Evolutionary conservation across 2,329 filamentous ascomycete genomes (phyloP), one percentile per base, ranked within the genome.

Genomic region (Monosporascus sp.): DNA sequence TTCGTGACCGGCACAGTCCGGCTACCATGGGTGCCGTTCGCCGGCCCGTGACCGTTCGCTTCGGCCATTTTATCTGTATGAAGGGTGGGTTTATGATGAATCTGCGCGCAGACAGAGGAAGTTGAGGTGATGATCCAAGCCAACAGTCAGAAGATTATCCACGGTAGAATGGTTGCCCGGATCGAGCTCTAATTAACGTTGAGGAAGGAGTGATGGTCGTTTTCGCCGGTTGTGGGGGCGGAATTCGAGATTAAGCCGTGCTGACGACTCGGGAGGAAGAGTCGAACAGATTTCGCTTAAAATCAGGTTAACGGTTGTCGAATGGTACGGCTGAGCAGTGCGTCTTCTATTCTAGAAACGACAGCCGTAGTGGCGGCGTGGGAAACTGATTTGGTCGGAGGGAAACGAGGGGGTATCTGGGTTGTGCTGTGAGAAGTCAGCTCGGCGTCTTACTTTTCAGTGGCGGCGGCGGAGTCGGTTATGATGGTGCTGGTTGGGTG

Each of bases 1-100:
- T 85, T 85, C 60, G 70, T 61, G 49, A 77, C 68, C 50, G 81
- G 78, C 50, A 81, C 78, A 48, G 75, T 74, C 64, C 74, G 72
- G 57, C 49, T 61, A 67, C 75, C 75, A 60, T 72, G 76, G 60
- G 65, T 64, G 65, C 72, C 70, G 59, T 72, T 72, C 53, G 62
- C 60, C 61, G 70, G 63, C 61, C 68, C 69, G 39, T 65, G 63
- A 47, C 61, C 61, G 39, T 65, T 65, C 52, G 53, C 52, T 37
- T 60, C 52, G 39, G 62, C 47, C 60, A 63, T 53, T 57, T 57
- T 65, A 38, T 53, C 22, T 46, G 15, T 22, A 41, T 41, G 6
- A 11, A 20, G 38, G 17, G 38, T 41, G 38, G 17, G 17, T 18
- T n/a, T 41, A 14, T 4, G 38, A 41, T 8, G 31, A 35, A 35